phyloP scores from a whole-genome alignment of 495 filamentous ascomycete species.

The Parmelia sp. region DNA sequence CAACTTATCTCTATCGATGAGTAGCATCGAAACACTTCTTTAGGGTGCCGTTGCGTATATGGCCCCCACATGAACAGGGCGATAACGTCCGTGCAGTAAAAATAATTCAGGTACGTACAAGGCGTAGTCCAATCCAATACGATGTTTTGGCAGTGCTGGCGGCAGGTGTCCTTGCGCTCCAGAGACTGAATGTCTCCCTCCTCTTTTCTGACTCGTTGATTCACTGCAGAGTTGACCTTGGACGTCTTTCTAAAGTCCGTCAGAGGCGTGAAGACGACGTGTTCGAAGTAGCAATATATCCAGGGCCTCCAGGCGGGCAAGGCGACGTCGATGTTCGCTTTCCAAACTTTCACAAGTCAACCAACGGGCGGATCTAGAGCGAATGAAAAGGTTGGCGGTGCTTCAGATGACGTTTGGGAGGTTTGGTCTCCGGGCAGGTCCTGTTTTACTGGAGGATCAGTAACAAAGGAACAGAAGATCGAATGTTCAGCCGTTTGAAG shows the following conservation, averaged over 20 bases:
- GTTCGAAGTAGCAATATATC: background rate
- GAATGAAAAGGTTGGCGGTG: background rate
- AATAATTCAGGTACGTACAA: constrained; percentile 2
- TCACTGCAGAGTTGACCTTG: background rate
- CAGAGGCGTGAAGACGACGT: background rate
- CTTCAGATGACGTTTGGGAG: background rate
- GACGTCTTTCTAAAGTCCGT: background rate
- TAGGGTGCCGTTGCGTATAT: constrained; percentile 6
- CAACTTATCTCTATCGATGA: background rate
- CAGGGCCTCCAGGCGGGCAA: background rate
- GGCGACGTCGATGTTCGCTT: background rate
- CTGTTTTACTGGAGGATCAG: background rate
- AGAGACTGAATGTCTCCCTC: background rate
- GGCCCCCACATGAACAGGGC: constrained; percentile 11
- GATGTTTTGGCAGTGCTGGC: background rate
- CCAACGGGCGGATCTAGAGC: background rate
- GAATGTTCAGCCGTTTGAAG: background rate
- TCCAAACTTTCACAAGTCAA: background rate
- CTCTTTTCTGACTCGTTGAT: background rate
- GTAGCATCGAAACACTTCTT: background rate
- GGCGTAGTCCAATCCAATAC: background rate
- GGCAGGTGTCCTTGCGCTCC: background rate
- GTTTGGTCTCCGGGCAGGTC: background rate
- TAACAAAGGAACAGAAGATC: background rate
- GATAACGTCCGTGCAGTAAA: background rate